phyloP scores from a whole-genome alignment of 768 basidiomycete species.

The Mycena floridula region DNA sequence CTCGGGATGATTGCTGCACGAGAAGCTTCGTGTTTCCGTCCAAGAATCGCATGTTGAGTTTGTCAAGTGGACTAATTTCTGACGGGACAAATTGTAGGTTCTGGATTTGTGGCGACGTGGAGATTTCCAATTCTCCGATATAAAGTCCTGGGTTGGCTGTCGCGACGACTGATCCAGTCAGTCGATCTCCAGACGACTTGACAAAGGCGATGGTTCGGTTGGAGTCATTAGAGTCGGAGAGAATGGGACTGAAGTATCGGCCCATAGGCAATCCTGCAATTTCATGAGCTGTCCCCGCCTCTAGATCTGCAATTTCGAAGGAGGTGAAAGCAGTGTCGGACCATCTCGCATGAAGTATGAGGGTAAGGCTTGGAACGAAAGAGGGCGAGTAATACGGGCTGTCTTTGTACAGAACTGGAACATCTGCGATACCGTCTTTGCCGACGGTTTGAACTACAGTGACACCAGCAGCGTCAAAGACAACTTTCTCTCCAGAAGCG shows the following conservation, averaged over 20 bases:
- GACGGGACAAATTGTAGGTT: conserved; percentile 47
- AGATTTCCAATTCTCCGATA: conserved; percentile 51
- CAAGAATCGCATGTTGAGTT: conserved; percentile 50
- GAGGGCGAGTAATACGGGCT: conserved; percentile 62
- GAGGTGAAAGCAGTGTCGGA: conserved; percentile 56
- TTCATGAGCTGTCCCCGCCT: conserved; percentile 36
- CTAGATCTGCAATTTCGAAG: conserved; percentile 58
- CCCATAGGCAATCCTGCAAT: conserved; percentile 56
- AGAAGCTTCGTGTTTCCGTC: conserved; percentile 47
- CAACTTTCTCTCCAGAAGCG: conserved; percentile 42
- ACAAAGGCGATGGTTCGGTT: conserved; percentile 54
- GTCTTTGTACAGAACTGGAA: conserved; percentile 42
- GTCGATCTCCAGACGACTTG: conserved; percentile 50
- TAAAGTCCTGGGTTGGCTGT: conserved; percentile 62
- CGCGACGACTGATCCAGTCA: conserved; percentile 61
- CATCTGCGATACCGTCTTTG: conserved; percentile 23
- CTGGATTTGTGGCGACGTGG: conserved; percentile 20
- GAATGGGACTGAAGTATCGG: conserved; percentile 54
- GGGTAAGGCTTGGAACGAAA: conserved; percentile 43
- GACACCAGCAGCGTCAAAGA: conserved; percentile 65
- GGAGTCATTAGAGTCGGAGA: conserved; percentile 39
- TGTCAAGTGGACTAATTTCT: conserved; percentile 38
- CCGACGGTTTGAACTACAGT: conserved; percentile 44
- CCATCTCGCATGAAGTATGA: conserved; percentile 65
- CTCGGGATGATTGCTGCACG: conserved; percentile 48